Evolutionary conservation across 1,284 basidiomycete species (phyloP), one percentile per base, ranked within the genome.

Genomic region (Bondarzewia mesenterica): DNA sequence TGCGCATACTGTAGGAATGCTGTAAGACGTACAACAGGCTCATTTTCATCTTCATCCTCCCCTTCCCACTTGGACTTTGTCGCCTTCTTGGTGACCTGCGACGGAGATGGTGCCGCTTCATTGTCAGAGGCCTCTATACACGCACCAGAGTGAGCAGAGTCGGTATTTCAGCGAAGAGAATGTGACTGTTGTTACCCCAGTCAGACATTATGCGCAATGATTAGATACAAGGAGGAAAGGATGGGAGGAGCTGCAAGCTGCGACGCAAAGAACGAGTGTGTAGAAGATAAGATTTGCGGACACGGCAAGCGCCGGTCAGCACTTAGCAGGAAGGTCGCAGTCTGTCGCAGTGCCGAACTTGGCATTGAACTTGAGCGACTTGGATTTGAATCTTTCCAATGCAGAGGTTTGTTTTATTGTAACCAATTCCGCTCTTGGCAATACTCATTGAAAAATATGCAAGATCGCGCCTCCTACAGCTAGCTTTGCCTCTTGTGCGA

Each of bases 1-100:
- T 25, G 35, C n/a, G n/a, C 40, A 41, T 18, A 22, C 16, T 29
- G 21, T 18, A 18, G 7, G 5, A 32, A 46, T 42, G 26, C 18
- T 26, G 20, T n/a, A 36, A 29, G 8, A 72, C 75, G 57, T 59
- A 83, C 81, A 35, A 73, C 76, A 45, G 80, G 79, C 1, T 57
- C 66, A 20, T 72, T 68, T 23, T 85, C 84, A 2, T 92, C 89
- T 59, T 90, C 88, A 60, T 95, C 92, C 66, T 95, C 92, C 46
- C 87, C 92, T 52, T 83, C 87, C 80, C 85, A 93, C 67, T 86
- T 89, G 58, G 69, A 77, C 63, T 73, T 78, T 52, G 68, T 67
- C 22, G 69, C 70, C 43, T 73, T 69, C 29, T 71, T 70, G 40
- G 65, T 59, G 12, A 61, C 60, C 27, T 64, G 62, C 26, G 70